These are phyloP conservation scores for Camellia oleifera DNA, from an alignment of 179 eudicot genomes.

Conservation along the genomic window DNA sequence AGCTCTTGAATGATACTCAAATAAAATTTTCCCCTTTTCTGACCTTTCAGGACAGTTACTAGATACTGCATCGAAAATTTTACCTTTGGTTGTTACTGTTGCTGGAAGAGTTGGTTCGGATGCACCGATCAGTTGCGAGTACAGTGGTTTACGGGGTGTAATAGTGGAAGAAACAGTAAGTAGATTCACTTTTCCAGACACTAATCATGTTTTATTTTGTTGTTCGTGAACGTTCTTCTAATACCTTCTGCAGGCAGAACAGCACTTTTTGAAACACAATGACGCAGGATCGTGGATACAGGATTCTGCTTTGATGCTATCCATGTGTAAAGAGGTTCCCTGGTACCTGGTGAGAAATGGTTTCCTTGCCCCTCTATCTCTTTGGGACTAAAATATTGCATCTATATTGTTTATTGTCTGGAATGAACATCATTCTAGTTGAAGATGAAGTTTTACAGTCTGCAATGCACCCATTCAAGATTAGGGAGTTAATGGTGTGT, in stretches of 20 bases:
- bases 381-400: background rate
- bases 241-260: slow-evolving; percentile 63
- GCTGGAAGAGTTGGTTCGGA: slow-evolving; percentile 97
- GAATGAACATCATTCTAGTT: background rate
- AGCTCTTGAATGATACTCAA: background rate
- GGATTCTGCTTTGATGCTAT: slow-evolving; percentile 90
- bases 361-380: background rate
- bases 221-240: background rate
- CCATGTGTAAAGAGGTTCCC: slow-evolving; percentile 86
- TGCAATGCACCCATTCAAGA: background rate
- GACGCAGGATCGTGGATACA: slow-evolving; percentile 99
- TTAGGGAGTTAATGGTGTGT: background rate
- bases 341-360: slow-evolving; percentile 80
- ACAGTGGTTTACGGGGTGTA: slow-evolving; percentile 87
- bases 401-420: background rate
- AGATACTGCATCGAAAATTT: slow-evolving; percentile 70
- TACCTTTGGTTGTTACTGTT: slow-evolving; percentile 80
- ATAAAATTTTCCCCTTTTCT: background rate
- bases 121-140: slow-evolving; percentile 73
- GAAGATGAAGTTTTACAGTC: background rate
- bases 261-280: slow-evolving; percentile 90
- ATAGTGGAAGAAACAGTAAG: slow-evolving; percentile 93
- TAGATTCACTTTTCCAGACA: slow-evolving; percentile 5
- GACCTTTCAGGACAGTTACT: slow-evolving; percentile 62
- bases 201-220: background rate